These are phyloP conservation scores for Pythium plurisporium DNA, from an alignment of 352 stramenopile species.

Conservation along the genomic window DNA sequence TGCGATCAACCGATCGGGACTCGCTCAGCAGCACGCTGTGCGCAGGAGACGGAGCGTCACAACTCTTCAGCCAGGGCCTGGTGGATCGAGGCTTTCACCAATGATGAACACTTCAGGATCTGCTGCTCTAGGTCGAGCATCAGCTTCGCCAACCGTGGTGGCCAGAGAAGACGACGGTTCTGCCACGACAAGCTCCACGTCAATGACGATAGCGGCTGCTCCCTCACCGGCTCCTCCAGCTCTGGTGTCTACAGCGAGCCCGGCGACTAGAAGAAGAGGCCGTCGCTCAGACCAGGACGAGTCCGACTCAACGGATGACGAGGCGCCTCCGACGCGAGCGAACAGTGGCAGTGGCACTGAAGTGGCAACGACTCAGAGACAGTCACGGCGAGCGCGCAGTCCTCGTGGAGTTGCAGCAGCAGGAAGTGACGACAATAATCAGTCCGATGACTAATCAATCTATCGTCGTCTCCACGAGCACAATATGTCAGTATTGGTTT, in stretches of 20 bases:
- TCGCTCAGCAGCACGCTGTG: constrained; percentile 20
- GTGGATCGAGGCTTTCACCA: too few relatives aligned
- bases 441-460: constrained; percentile 17
- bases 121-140: too few relatives aligned
- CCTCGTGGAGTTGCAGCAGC: not conserved
- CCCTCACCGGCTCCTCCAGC: not conserved
- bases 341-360: not conserved
- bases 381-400: not conserved
- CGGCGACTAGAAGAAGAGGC: not conserved
- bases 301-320: constrained; percentile 31
- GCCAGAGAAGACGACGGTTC: too few relatives aligned
- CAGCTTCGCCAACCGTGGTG: too few relatives aligned
- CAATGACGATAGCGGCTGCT: not conserved
- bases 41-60: constrained; percentile 30
- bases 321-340: too few relatives aligned
- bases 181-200: not conserved
- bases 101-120: too few relatives aligned
- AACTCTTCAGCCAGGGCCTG: too few relatives aligned
- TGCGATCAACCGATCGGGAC: constrained; percentile 45
- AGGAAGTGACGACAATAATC: constrained; percentile 25
- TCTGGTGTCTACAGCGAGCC: not conserved
- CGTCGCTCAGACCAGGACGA: constrained; percentile 16
- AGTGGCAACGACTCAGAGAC: not conserved
- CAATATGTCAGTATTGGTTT: too few relatives aligned
- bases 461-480: too few relatives aligned